phyloP scores from a whole-genome alignment of 306 rosid genomes.

The Quercus aquifolioides region DNA sequence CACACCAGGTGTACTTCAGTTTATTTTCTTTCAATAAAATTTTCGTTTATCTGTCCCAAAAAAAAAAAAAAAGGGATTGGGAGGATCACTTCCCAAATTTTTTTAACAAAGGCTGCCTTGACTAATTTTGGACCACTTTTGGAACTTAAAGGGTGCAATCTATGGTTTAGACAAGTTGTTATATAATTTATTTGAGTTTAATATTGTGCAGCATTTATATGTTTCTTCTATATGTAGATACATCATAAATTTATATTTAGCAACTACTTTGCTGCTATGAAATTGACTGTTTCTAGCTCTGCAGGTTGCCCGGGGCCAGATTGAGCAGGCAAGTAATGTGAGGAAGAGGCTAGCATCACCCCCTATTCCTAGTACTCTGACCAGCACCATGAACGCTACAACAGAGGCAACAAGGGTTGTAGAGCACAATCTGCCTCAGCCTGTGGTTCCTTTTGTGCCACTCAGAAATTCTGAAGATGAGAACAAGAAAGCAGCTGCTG shows the following conservation, averaged over 20 bases:
- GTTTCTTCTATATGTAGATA: not conserved
- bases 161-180: not conserved
- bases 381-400: constrained; percentile 22
- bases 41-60: too few relatives aligned
- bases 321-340: constrained; percentile 53
- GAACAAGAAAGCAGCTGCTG: constrained; percentile 75
- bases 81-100: too few relatives aligned
- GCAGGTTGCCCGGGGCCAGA: constrained; percentile 66
- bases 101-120: too few relatives aligned
- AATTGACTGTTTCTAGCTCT: constrained; percentile 10
- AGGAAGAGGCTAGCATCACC: constrained; percentile 42
- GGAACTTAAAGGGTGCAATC: too few relatives aligned
- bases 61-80: too few relatives aligned
- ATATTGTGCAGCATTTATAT: not conserved
- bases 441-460: constrained; percentile 48
- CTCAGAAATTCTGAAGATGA: constrained; percentile 67
- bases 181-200: not conserved
- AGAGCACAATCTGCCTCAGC: constrained; percentile 48
- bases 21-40: too few relatives aligned
- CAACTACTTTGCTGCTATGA: not conserved
- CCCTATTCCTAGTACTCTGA: constrained; percentile 10
- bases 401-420: constrained; percentile 35
- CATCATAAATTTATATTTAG: not conserved
- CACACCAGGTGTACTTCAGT: too few relatives aligned
- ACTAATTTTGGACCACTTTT: too few relatives aligned